phyloP scores from a whole-genome alignment of 1,139 yeast species.

The Kurtzmaniella quercitrusa region DNA sequence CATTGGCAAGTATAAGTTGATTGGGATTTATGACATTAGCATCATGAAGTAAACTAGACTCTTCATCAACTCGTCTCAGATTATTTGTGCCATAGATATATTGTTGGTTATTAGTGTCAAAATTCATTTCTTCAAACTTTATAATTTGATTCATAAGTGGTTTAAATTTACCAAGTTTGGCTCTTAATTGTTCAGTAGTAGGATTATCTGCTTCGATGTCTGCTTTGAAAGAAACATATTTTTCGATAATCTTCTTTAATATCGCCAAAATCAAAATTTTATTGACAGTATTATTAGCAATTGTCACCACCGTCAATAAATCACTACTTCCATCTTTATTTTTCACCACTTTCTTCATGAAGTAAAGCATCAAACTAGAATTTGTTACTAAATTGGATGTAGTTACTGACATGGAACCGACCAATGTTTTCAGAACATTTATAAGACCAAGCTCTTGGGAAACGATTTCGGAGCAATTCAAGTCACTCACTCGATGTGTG shows the following conservation, averaged over 20 bases:
- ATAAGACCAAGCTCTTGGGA: conserved; percentile 54
- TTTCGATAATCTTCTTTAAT: conserved; percentile 47
- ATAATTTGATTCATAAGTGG: conserved; percentile 50
- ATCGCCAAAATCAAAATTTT: conserved; percentile 43
- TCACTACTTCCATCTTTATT: conserved; percentile 46
- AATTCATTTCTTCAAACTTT: conserved; percentile 44
- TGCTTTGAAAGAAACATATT: conserved; percentile 39
- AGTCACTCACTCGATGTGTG: conserved; percentile 31
- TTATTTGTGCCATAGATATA: conserved; percentile 31
- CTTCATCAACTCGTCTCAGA: conserved; percentile 14
- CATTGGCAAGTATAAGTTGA: conserved; percentile 39
- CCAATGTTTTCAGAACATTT: conserved; percentile 42
- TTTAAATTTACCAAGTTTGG: conserved; percentile 46
- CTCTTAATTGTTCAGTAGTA: conserved; percentile 13
- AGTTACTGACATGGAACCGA: conserved; percentile 39
- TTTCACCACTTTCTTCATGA: conserved; percentile 42
- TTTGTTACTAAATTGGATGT: conserved; percentile 26
- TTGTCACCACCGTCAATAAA: conserved; percentile 45
- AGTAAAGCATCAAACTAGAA: conserved; percentile 38
- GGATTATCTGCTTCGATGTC: conserved; percentile 16
- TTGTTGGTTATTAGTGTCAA: conserved; percentile 30
- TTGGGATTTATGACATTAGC: conserved; percentile 30
- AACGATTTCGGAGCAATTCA: conserved; percentile 50
- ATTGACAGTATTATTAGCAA: conserved; percentile 42
- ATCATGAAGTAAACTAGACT: conserved; percentile 11